These are phyloP conservation scores for Trichoderma hamatum DNA, from an alignment of 2,329 filamentous ascomycete genomes.

Conservation along the genomic window DNA sequence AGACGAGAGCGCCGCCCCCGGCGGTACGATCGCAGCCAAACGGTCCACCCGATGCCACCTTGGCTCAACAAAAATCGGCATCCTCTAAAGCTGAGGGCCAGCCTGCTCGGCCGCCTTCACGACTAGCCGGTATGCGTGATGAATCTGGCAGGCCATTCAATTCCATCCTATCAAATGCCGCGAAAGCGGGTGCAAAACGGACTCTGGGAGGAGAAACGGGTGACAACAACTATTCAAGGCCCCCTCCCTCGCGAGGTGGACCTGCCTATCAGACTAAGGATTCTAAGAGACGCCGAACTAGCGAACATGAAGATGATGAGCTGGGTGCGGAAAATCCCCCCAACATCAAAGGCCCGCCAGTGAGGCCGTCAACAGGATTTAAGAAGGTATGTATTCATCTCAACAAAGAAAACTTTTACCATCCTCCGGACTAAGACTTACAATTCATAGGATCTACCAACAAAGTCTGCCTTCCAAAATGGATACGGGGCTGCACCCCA, in stretches of 20 bases:
- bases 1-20: slow-evolving; percentile 64
- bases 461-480: slow-evolving; percentile 62
- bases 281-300: slow-evolving; percentile 77
- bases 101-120: slow-evolving; percentile 54
- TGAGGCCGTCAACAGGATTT: slow-evolving; percentile 72
- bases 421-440: slow-evolving; percentile 39
- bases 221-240: slow-evolving; percentile 54
- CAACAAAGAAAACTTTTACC: slow-evolving; percentile 33
- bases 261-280: slow-evolving; percentile 71
- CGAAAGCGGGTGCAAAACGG: slow-evolving; percentile 72
- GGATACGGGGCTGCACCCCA: slow-evolving; percentile 65
- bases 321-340: slow-evolving; percentile 59
- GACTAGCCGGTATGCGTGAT: slow-evolving; percentile 61
- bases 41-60: slow-evolving; percentile 51
- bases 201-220: slow-evolving; percentile 68
- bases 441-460: slow-evolving; percentile 56
- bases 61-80: slow-evolving; percentile 37
- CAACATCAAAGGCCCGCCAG: slow-evolving; percentile 77
- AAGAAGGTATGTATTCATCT: slow-evolving; percentile 60
- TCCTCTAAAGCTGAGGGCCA: slow-evolving; percentile 39
- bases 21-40: slow-evolving; percentile 59
- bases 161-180: slow-evolving; percentile 57
- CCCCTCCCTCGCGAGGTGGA: slow-evolving; percentile 51
- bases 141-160: slow-evolving; percentile 65
- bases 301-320: slow-evolving; percentile 70